Evolutionary conservation across 163 green algal genomes (phyloP).

Genomic region (Scenedesmus sp.): DNA sequence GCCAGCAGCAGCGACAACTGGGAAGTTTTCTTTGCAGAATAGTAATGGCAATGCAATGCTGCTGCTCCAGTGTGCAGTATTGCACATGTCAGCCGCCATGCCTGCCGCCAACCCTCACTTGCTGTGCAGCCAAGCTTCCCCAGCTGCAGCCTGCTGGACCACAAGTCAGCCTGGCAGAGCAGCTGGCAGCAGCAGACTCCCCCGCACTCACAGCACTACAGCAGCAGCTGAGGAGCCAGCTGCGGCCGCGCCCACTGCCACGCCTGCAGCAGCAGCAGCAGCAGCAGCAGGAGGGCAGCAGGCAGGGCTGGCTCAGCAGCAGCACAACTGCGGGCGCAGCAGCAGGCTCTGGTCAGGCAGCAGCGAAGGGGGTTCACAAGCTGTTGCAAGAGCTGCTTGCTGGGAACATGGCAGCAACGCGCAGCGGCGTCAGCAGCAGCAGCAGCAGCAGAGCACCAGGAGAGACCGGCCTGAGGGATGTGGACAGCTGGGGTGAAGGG

Average conservation of each 20-base stretch:
- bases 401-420: neutral
- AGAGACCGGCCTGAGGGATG: neutral
- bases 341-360: neutral
- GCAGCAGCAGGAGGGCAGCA: neutral
- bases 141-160: neutral
- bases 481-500: neutral
- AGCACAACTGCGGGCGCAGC: neutral
- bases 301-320: neutral
- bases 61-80: too few relatives aligned
- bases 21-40: too few relatives aligned
- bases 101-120: neutral
- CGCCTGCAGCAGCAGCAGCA: slow-evolving; percentile 22
- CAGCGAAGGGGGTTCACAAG: neutral
- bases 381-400: neutral
- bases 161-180: neutral
- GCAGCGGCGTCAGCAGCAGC: neutral
- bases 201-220: neutral
- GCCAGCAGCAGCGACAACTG: too few relatives aligned
- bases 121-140: slow-evolving; percentile 12
- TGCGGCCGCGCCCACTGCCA: neutral
- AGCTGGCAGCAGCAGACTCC: slow-evolving; percentile 10
- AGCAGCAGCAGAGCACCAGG: neutral
- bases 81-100: neutral
- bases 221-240: neutral
- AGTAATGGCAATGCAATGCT: too few relatives aligned